These are phyloP conservation scores for Hortaea werneckii DNA, from an alignment of 2,329 filamentous ascomycete genomes.

Conservation along the genomic window DNA sequence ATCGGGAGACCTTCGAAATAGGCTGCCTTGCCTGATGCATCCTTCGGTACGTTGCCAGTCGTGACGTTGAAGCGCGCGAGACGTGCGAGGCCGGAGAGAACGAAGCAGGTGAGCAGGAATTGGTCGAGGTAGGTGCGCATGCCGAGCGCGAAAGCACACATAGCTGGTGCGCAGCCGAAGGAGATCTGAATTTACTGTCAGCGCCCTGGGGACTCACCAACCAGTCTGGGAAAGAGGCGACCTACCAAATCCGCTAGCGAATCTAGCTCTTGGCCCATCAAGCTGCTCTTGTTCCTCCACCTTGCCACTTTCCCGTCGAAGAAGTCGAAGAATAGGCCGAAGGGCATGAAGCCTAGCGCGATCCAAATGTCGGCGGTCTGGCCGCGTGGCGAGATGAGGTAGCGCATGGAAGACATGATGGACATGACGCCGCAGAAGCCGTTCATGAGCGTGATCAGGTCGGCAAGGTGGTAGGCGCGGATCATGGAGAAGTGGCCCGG, in stretches of 20 bases:
- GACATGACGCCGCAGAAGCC: conserved; percentile 90
- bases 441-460: conserved; percentile 75
- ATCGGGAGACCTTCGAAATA: conserved; percentile 98
- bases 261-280: conserved; percentile 97
- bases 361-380: conserved; percentile 64
- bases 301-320: conserved; percentile 94
- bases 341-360: conserved; percentile 78
- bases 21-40: conserved; percentile 77
- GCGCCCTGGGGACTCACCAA: background rate
- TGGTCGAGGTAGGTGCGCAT: conserved; percentile 78
- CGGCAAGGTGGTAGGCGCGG: conserved; percentile 61
- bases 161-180: conserved; percentile 84
- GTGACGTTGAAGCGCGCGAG: conserved; percentile 98
- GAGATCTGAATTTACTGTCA: conserved; percentile 56
- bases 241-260: conserved; percentile 87
- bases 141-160: conserved; percentile 79
- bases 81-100: conserved; percentile 85
- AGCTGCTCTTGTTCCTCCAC: conserved; percentile 90
- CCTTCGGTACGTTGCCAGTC: conserved; percentile 78
- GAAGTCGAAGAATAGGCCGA: conserved; percentile 94
- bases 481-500: conserved; percentile 59
- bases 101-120: conserved; percentile 73
- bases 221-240: background rate
- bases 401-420: conserved; percentile 87
- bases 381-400: conserved; percentile 59